These are phyloP conservation scores for Hibiscus mutabilis DNA, from an alignment of 345 rosid species.

Conservation along the genomic window DNA sequence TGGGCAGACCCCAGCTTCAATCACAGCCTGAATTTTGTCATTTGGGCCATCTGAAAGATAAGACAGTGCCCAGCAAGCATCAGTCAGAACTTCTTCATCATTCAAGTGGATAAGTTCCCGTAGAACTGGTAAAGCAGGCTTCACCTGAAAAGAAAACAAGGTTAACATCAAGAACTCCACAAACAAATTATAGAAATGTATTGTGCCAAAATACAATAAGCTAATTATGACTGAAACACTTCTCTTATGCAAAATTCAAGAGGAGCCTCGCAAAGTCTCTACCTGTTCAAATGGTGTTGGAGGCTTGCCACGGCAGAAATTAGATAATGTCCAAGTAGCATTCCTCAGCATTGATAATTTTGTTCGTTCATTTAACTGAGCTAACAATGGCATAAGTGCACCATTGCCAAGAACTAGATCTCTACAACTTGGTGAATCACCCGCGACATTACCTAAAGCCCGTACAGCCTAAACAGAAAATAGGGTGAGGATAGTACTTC, in stretches of 20 bases:
- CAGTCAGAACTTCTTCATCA: neutral
- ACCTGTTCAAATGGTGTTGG: neutral
- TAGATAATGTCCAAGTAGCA: neutral
- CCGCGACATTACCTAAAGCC: neutral
- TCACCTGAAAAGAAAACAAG: neutral
- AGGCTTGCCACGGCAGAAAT: neutral
- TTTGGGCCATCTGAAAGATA: neutral
- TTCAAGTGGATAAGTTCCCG: neutral
- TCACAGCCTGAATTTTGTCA: neutral
- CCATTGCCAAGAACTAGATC: neutral
- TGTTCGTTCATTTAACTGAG: neutral
- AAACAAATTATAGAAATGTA: too few relatives aligned
- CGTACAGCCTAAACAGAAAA: neutral
- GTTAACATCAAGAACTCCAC: neutral
- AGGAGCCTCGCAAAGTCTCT: neutral
- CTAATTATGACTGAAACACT: neutral
- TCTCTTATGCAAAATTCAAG: neutral
- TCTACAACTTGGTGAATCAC: neutral
- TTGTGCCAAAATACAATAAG: neutral
- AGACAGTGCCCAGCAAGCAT: neutral
- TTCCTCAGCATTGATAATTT: neutral
- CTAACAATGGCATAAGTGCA: neutral
- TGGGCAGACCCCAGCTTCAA: neutral
- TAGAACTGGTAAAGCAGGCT: neutral
- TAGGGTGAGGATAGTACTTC: neutral